Conservation (phyloP, 257 asterid genomes). For the Nicotiana tabacum region DNA sequence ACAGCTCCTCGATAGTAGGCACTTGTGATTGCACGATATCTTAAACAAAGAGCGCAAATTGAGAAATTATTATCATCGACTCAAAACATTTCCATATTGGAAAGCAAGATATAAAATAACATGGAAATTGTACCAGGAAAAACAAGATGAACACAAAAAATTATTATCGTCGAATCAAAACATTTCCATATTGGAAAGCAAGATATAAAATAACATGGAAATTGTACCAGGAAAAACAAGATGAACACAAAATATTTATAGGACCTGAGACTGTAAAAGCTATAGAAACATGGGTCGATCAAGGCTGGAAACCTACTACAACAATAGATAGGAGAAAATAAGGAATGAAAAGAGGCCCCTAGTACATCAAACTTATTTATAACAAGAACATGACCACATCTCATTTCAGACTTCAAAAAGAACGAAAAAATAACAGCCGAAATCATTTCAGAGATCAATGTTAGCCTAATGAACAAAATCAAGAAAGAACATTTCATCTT, state of each 20-base stretch:
- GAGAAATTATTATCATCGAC: neutral
- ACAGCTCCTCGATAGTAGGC: constrained; percentile 13
- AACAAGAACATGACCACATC: neutral
- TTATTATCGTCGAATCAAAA: no score
- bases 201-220: neutral
- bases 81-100: neutral
- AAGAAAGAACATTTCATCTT: neutral
- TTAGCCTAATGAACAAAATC: neutral
- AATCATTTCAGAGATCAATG: neutral
- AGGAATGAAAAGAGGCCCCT: neutral
- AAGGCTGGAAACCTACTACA: neutral
- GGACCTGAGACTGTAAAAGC: neutral
- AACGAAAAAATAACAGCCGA: neutral
- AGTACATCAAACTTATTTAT: neutral
- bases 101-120: neutral
- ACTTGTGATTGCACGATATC: constrained; percentile 14
- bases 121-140: neutral
- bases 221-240: neutral
- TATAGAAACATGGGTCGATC: neutral
- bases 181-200: neutral
- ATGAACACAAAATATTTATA: neutral
- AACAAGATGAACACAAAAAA: neutral
- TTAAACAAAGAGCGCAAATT: neutral
- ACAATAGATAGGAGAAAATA: neutral
- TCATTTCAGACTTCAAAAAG: neutral